A percentile compares a stretch with the other conserved stretches of the same genome.
phyloP scores from a whole-genome alignment of 345 rosid species.

The Physaria fendleri region DNA sequence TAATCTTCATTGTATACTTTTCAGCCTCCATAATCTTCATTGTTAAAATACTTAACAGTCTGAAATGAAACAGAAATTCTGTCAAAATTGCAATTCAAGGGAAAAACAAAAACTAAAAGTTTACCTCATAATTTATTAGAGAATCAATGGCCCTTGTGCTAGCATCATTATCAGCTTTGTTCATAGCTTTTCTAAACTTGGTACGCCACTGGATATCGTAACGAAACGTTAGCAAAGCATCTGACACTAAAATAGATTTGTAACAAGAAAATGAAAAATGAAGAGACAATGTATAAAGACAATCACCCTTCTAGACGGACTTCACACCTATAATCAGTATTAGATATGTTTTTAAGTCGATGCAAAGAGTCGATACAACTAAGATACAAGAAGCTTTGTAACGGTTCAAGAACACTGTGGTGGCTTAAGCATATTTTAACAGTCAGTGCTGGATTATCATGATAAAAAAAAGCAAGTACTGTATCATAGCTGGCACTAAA shows the following conservation, averaged over 20 bases:
- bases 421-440: not conserved
- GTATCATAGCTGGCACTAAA: slow-evolving; percentile 4
- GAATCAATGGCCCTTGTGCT: slow-evolving; percentile 94
- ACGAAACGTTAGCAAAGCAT: slow-evolving; percentile 12
- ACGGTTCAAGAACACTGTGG: not conserved
- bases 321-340: not conserved
- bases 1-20: too few species aligned
- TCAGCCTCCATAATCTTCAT: slow-evolving; percentile 77
- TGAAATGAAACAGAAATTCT: slow-evolving; percentile 27
- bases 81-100: slow-evolving; percentile 12
- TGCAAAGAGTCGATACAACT: not conserved
- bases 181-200: slow-evolving; percentile 92
- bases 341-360: not conserved
- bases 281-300: not conserved
- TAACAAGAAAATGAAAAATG: not conserved
- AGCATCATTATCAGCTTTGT: slow-evolving; percentile 99
- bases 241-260: slow-evolving; percentile 1
- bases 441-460: not conserved
- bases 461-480: not conserved
- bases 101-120: not conserved
- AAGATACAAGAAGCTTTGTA: not conserved
- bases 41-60: slow-evolving; percentile 98
- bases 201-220: slow-evolving; percentile 92
- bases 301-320: not conserved
- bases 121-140: slow-evolving; percentile 94